Evolutionary conservation across 2,329 filamentous ascomycete genomes (phyloP).

Genomic region (Capronia epimyces): DNA sequence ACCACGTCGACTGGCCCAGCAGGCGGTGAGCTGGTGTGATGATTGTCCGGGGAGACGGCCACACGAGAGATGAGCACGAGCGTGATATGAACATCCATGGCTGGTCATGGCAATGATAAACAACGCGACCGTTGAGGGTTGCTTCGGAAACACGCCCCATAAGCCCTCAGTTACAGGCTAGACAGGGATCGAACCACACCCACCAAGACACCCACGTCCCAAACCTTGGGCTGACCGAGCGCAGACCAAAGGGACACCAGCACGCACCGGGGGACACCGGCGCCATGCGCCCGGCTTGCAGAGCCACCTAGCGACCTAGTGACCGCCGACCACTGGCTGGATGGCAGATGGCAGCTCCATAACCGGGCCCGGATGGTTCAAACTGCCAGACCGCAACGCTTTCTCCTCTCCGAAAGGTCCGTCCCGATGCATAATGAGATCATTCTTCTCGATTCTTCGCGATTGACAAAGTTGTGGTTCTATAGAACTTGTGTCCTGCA

Average conservation of each 20-base stretch:
- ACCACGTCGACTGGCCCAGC: slow-evolving; percentile 13
- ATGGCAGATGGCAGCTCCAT: too few relatives aligned
- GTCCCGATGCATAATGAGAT: slow-evolving; percentile 19
- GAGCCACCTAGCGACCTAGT: background rate
- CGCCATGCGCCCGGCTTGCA: background rate
- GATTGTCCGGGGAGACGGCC: slow-evolving; percentile 3
- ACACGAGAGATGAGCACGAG: background rate
- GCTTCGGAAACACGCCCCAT: slow-evolving; percentile 17
- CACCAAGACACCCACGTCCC: background rate
- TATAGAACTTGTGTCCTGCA: background rate
- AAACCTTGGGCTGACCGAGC: background rate
- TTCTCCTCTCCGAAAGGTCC: slow-evolving; percentile 6
- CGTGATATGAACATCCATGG: slow-evolving; percentile 7
- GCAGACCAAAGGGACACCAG: background rate
- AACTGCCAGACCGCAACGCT: background rate
- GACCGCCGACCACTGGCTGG: background rate
- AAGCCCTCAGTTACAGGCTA: background rate
- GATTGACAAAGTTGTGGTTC: background rate
- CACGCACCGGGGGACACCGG: background rate
- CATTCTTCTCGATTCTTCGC: background rate
- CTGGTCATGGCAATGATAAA: slow-evolving; percentile 13
- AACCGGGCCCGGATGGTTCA: too few relatives aligned
- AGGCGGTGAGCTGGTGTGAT: slow-evolving; percentile 21
- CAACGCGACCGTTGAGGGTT: slow-evolving; percentile 18
- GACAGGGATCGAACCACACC: background rate